phyloP scores from a whole-genome alignment of 1,284 basidiomycete genomes.

The Inonotus obliquus region DNA sequence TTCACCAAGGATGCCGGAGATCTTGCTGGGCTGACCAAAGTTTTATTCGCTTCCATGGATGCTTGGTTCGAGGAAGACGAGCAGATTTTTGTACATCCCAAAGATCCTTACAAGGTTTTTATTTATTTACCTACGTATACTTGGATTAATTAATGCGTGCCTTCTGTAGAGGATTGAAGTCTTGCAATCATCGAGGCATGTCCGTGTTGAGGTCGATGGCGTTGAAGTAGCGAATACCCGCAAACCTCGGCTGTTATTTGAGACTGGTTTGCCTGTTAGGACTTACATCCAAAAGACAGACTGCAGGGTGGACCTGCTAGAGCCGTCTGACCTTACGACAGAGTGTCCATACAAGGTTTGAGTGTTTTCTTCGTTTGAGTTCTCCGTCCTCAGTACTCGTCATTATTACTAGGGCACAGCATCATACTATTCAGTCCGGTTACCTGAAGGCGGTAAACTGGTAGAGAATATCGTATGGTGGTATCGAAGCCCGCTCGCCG shows the following conservation, averaged over 20 bases:
- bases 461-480: conserved; percentile 57
- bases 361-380: not conserved
- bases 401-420: conserved; percentile 45
- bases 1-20: conserved; percentile 34
- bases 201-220: conserved; percentile 56
- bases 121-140: not conserved
- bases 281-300: conserved; percentile 60
- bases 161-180: conserved; percentile 51
- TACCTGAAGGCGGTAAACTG: conserved; percentile 37
- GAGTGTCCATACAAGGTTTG: conserved; percentile 62
- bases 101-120: conserved; percentile 62
- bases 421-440: conserved; percentile 49
- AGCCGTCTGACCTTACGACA: conserved; percentile 41
- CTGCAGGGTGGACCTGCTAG: conserved; percentile 46
- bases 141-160: not conserved
- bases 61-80: conserved; percentile 70
- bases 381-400: conserved; percentile 5
- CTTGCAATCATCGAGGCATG: conserved; percentile 52
- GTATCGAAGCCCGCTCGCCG: conserved; percentile 48
- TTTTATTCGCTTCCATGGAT: conserved; percentile 48
- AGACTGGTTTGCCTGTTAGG: conserved; percentile 51
- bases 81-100: conserved; percentile 53
- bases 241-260: conserved; percentile 50
- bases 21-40: conserved; percentile 43
- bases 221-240: conserved; percentile 56